Evolutionary conservation across 2,329 filamentous ascomycete species (phyloP), one percentile per base, ranked within the genome.

Genomic region (Didymella glomerata): DNA sequence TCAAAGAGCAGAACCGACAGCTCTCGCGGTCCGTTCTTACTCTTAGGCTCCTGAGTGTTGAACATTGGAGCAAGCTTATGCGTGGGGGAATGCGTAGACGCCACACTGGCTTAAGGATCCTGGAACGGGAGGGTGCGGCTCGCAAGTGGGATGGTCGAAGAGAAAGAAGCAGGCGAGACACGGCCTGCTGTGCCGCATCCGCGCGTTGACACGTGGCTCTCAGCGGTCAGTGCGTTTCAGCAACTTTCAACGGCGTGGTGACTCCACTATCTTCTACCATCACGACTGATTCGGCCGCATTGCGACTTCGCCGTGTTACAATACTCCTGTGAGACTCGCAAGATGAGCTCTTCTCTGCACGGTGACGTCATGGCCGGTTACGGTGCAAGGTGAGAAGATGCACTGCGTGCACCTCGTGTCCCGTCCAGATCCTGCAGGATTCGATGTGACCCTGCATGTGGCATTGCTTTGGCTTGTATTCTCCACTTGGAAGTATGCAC

Each of bases 61-160:
- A n/a, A n/a, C n/a, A n/a, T n/a, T n/a, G n/a, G n/a, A n/a, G n/a
- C n/a, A n/a, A n/a, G n/a, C n/a, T n/a, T n/a, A n/a, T n/a, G n/a
- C n/a, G n/a, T n/a, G n/a, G n/a, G 25, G 4, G 20, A 16, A 38
- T 36, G 30, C 30, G 36, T 36, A 20, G 22, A 38, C 8, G 7
- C 28, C 32, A 38, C 20, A 8, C 10, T 27, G 20, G 20, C 13
- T 14, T 14, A 14, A 49, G 10, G 24, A 13, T 10, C 24, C n/a
- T n/a, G 36, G 27, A 25, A 24, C 36, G 38, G 48, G 13, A 51
- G 27, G 38, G 48, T 25, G 38, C 25, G 48, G 48, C 48, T 51
- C 48, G 27, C 20, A 18, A n/a, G 18, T 25, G 30, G 18, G 22
- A 14, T 38, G 32, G 22, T 38, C 8, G 22, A 49, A 40, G 32